These are phyloP conservation scores for Glycine tomentella DNA, from an alignment of 306 rosid genomes.

Conservation along the genomic window DNA sequence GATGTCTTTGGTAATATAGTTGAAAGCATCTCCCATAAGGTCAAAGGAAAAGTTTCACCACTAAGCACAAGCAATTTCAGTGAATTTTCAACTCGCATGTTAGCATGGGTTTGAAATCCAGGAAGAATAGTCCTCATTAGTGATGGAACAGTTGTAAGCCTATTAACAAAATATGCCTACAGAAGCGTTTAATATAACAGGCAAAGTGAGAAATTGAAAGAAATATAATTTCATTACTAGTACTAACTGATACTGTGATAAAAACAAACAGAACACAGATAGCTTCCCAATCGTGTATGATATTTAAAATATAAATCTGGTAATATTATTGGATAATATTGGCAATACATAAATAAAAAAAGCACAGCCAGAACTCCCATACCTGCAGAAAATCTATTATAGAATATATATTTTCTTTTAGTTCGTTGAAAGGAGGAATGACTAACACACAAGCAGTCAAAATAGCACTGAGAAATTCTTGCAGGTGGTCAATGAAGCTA, in stretches of 20 bases:
- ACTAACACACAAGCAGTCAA: constrained; percentile 74
- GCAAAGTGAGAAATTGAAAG: constrained; percentile 39
- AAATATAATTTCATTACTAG: constrained; percentile 26
- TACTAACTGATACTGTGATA: constrained; percentile 31
- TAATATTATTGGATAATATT: constrained; percentile 30
- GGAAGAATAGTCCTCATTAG: constrained; percentile 83
- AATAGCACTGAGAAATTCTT: constrained; percentile 83
- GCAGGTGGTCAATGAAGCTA: constrained; percentile 91
- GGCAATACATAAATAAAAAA: constrained; percentile 22
- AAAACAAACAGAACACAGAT: constrained; percentile 10
- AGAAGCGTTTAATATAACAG: constrained; percentile 39
- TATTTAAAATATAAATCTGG: constrained; percentile 36
- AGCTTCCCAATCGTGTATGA: constrained; percentile 24
- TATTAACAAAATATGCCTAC: constrained; percentile 75
- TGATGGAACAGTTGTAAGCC: constrained; percentile 87
- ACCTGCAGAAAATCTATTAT: constrained; percentile 76
- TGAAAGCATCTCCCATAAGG: constrained; percentile 70
- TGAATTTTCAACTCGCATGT: constrained; percentile 48
- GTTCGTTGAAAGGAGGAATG: constrained; percentile 73
- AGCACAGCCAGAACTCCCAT: constrained; percentile 31
- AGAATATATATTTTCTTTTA: constrained; percentile 65
- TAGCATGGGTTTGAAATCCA: constrained; percentile 53
- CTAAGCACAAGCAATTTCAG: constrained; percentile 83
- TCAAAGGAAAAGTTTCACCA: constrained; percentile 76
- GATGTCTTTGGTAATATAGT: constrained; percentile 73